Conservation (phyloP, 2,329 filamentous ascomycete genomes). For the Canariomyces notabilis region DNA sequence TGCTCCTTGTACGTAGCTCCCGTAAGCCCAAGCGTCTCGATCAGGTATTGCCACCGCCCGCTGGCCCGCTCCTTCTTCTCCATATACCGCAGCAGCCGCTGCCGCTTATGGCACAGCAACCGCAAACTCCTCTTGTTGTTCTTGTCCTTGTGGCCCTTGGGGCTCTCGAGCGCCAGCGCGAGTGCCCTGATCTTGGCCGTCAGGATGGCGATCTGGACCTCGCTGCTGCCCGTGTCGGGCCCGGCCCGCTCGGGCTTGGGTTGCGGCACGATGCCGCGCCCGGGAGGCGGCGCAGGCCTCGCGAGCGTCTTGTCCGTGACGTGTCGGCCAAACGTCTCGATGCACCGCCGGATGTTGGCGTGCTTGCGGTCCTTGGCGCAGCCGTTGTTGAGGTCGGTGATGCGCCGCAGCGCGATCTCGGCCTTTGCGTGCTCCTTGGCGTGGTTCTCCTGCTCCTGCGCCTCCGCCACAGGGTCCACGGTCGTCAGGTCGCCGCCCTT, state of each 20-base stretch:
- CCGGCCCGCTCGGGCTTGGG: constrained; percentile 60
- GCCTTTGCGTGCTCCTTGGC: constrained; percentile 60
- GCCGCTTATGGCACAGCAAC: constrained; percentile 78
- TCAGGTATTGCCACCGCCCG: constrained; percentile 80
- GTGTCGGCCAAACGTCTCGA: constrained; percentile 86
- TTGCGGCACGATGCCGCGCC: constrained; percentile 37
- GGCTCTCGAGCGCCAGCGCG: constrained; percentile 63
- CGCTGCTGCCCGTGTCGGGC: constrained; percentile 87
- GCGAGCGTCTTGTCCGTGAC: constrained; percentile 67
- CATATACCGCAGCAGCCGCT: constrained; percentile 84
- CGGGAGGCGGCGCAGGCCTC: constrained; percentile 51
- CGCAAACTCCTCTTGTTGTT: constrained; percentile 89
- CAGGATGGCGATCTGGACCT: constrained; percentile 95
- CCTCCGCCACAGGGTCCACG: constrained; percentile 37
- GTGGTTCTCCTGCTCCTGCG: constrained; percentile 37
- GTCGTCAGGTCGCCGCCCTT: constrained; percentile 29
- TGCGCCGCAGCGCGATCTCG: constrained; percentile 69
- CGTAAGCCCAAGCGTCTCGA: constrained; percentile 77
- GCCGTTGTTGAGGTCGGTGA: constrained; percentile 70
- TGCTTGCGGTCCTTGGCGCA: constrained; percentile 73
- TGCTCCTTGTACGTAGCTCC: constrained; percentile 88
- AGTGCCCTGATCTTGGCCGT: constrained; percentile 88
- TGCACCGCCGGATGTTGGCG: constrained; percentile 77
- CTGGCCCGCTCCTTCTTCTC: constrained; percentile 86
- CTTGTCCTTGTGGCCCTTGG: constrained; percentile 76